Percentiles rank a stretch among this genome's conserved stretches.
These are phyloP conservation scores for Corymbia maculata DNA, from an alignment of 345 rosid genomes.

Conservation along the genomic window DNA sequence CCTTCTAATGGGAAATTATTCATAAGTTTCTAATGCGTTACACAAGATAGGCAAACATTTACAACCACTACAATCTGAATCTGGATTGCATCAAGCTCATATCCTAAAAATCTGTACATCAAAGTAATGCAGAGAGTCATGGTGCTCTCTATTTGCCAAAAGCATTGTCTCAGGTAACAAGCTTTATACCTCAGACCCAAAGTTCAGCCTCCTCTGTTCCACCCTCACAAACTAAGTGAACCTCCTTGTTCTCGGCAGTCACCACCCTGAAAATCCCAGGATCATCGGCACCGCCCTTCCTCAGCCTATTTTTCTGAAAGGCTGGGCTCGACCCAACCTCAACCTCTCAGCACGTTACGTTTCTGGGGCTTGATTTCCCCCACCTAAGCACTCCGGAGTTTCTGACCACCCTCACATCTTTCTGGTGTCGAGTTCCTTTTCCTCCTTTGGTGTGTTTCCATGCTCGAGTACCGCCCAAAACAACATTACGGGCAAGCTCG, in stretches of 20 bases:
- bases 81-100: background rate
- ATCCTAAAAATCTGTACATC: background rate
- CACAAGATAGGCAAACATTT: background rate
- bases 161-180: constrained; percentile 49
- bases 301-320: constrained; percentile 40
- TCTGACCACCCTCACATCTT: constrained; percentile 48
- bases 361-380: constrained; percentile 70
- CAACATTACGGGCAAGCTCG: constrained; percentile 62
- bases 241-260: constrained; percentile 62
- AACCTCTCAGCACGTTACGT: constrained; percentile 60
- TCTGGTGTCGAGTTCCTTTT: constrained; percentile 55
- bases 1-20: background rate
- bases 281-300: constrained; percentile 22
- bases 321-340: constrained; percentile 44
- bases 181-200: constrained; percentile 90
- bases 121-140: background rate
- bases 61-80: background rate
- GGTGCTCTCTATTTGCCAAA: constrained; percentile 12
- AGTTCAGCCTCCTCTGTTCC: constrained; percentile 74
- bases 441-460: constrained; percentile 84
- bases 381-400: constrained; percentile 50
- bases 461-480: constrained; percentile 40
- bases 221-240: constrained; percentile 74
- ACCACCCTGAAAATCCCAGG: constrained; percentile 65
- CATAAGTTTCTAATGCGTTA: background rate